These are phyloP conservation scores for Silybum marianum DNA, from an alignment of 129 eudicot species.

Conservation along the genomic window DNA sequence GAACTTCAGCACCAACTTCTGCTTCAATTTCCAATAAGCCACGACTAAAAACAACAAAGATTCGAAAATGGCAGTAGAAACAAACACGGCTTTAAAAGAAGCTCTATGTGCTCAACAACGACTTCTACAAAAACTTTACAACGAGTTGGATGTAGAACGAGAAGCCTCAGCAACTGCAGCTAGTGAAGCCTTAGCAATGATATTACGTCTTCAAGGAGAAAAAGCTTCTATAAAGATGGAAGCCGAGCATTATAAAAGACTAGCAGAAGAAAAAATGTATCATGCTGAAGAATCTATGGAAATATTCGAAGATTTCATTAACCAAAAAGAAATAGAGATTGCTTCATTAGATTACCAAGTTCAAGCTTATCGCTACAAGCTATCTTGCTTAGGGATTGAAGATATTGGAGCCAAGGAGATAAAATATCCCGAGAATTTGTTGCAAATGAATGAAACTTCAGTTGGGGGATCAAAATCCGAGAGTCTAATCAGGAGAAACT, in stretches of 20 bases:
- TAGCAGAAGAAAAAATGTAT: conserved; percentile 80
- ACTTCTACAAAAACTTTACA: conserved; percentile 82
- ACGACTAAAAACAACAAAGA: conserved; percentile 37
- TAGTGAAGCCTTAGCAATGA: conserved; percentile 83
- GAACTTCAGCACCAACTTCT: conserved; percentile 18
- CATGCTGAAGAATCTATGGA: conserved; percentile 82
- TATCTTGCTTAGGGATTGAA: conserved; percentile 58
- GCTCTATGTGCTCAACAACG: conserved; percentile 76
- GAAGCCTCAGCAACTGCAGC: conserved; percentile 88
- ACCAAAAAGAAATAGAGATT: conserved; percentile 88
- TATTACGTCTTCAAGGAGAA: conserved; percentile 92
- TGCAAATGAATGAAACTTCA: conserved; percentile 45
- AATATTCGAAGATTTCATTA: conserved; percentile 58
- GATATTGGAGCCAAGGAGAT: conserved; percentile 54
- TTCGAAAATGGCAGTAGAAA: conserved; percentile 33
- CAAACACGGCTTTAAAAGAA: conserved; percentile 45
- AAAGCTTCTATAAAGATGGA: conserved; percentile 86
- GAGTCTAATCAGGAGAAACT: conserved; percentile 49
- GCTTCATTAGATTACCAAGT: conserved; percentile 77
- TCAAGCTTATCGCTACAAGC: conserved; percentile 72
- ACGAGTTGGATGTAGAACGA: conserved; percentile 85
- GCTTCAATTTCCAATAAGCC: conserved; percentile 15
- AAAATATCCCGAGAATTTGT: conserved; percentile 52
- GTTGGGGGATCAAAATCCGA: conserved; percentile 35
- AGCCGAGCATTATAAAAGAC: conserved; percentile 83